Base-by-base conservation (phyloP, 2,329 filamentous ascomycete species). In the Chaetomiaceae sp. region DNA sequence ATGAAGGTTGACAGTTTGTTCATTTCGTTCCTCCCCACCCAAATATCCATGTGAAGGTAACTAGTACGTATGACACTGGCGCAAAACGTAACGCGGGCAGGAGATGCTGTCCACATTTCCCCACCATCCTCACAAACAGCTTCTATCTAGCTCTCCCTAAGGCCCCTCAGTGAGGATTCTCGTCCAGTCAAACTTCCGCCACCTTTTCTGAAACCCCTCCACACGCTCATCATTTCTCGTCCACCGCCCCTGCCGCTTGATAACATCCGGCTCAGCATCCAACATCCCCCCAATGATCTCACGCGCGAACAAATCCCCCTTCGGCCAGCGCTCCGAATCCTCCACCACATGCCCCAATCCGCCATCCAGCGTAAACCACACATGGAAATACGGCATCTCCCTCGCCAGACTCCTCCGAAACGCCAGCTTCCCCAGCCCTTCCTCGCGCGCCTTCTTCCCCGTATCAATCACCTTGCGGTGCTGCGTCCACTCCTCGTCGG, bases 351-450 rank as follows among this genome's bases (percentile, higher is more conserved):
- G 93, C 0, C 88, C 93, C 54, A 98, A 68, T 0, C 93, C 93
- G 2, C 93, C 93, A 61, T 98, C 90, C 1, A 98, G 71, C 42
- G 81, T 79, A 62, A 97, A 97, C 90, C 91, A 98, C 17, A 84
- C 91, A 64, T 98, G 93, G 60, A 98, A 98, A 65, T 98, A 98
- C 0, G 94, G 91, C 86, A 94, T 91, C 70, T 98, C 91, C 68
- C 94, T 95, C 11, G 87, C 88, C 50, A 98, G 73, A 17, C 78
- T 84, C 47, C 82, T 76, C 1, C 91, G 77, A 64, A 98, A 98
- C 1, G 93, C 90, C 43, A 77, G 66, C 60, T 86, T 86, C 0
- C 91, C 93, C 51, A 88, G 65, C 0, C 86, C 87, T n/a, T n/a
- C n/a, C 17, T 79, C 74, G n/a, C 73, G 66, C 0, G 80, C 76